Evolutionary conservation across 1,284 basidiomycete genomes (phyloP), one percentile per base, ranked within the genome.

Genomic region (Tylopilus sp.): DNA sequence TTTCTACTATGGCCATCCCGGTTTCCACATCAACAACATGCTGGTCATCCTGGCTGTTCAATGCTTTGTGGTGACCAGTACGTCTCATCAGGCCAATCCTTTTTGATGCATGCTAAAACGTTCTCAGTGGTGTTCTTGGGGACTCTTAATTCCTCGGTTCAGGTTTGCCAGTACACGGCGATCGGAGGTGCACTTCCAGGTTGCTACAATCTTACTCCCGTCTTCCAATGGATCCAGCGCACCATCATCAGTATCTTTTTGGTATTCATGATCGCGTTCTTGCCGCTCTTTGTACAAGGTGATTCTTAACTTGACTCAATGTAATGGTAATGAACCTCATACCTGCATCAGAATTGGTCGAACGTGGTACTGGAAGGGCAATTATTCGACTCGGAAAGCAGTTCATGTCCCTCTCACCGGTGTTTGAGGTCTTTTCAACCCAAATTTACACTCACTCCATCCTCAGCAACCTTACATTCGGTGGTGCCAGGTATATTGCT

Each of bases 1-100:
- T 46, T 99, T 98, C 81, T 99, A 99, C 77, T 99, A 99, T 68
- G 96, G 92, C 44, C 96, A 99, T 73, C 96, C 97, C 44, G 97
- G 96, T 56, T 99, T 99, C 88, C 95, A 98, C 69, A 95, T 99
- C 75, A 98, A 99, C 80, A 99, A 99, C 71, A 98, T 98, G 78
- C 78, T 99, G 64, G 89, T 97, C 68, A 97, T 97, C 63, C 71
- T 94, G 59, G 93, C 94, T 44, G 91, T 97, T 38, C 94, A 97
- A 71, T 74, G 94, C 50, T 96, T 97, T 78, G 81, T 97, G 65
- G 71, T 93, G 36, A 88, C 86, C 12, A 77, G 88, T 91, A 64
- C 63, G 88, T 79, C 6, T 36, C 47, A 30, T 44, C 4, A 37
- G 36, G 18, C 34, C n/a, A 9, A 29, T 42, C 5, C 4, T 8